These are phyloP conservation scores for Cryptosporidium meleagridis DNA, from an alignment of 169 alveolate species.

Conservation along the genomic window DNA sequence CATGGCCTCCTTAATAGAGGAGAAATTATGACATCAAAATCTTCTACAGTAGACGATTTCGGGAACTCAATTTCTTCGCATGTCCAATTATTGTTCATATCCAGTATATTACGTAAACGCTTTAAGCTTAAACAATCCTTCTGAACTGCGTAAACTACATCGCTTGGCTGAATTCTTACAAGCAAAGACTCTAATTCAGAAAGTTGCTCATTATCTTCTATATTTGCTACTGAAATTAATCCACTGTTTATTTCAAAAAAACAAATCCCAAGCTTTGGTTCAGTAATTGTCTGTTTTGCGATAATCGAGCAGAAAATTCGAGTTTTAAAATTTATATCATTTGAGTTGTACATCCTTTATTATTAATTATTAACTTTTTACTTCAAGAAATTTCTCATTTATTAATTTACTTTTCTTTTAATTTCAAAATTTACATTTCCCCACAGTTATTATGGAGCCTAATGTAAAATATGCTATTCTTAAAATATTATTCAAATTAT, in stretches of 20 bases:
- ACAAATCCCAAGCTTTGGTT: conserved; percentile 39
- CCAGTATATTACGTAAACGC: conserved; percentile 18
- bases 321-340: conserved; percentile 8
- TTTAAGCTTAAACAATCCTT: conserved; percentile 3
- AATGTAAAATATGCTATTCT: neutral
- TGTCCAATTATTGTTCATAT: conserved; percentile 5
- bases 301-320: conserved; percentile 44
- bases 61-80: conserved; percentile 36
- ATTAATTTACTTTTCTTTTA: neutral
- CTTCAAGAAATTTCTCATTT: neutral
- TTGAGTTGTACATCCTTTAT: neutral
- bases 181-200: conserved; percentile 61
- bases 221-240: conserved; percentile 2
- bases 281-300: conserved; percentile 13
- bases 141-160: conserved; percentile 27
- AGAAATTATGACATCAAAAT: conserved; percentile 9
- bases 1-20: conserved; percentile 45
- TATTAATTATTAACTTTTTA: neutral
- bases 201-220: conserved; percentile 63
- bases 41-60: conserved; percentile 19
- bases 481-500: neutral
- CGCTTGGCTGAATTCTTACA: conserved; percentile 30
- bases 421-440: neutral
- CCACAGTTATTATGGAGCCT: conserved; percentile 52
- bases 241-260: conserved; percentile 35